Evolutionary conservation across 768 basidiomycete genomes (phyloP), one percentile per base, ranked within the genome.

Genomic region (Boletus vermiculosoides): DNA sequence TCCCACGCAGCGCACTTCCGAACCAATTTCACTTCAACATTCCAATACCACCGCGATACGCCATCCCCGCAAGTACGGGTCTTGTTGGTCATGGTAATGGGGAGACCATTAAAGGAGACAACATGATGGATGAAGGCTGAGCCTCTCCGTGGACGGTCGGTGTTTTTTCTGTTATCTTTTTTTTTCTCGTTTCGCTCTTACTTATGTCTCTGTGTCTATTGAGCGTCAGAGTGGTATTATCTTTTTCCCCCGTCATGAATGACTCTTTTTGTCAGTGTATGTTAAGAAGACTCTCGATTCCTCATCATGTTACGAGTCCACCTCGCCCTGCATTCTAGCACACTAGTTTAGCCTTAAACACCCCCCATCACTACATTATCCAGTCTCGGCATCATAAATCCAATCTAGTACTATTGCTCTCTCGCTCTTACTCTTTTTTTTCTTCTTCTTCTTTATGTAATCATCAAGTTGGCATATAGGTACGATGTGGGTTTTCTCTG

Each of bases 1-100:
- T 70, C 41, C 78, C 85, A 16, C 82, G 80, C 46, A 86, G 83
- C 62, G 83, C 84, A 28, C 74, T 78, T 54, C 78, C 80, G 22
- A 75, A 75, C 36, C 81, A 79, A 58, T 73, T 75, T 36, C 66
- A 67, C 11, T 83, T 83, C 61, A 76, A 73, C 55, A 59, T 81
- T 37, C 71, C 78, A 9, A 65, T 64, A n/a, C 63, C 71, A 46
- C 58, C 67, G 39, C 69, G 71, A 47, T 49, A 59, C 15, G 48
- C 15, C 34, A 30, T 45, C 23, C 46, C 57, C 18, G 15, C 40
- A 4, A 56, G 45, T 31, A 30, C 51, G 42, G 47, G 57, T 31
- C 13, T 55, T 18, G 16, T 56, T 50, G 48, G 50, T 22, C 59
- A 66, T 58, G 62, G 60, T 10, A 54, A 47, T 39, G 59, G 61